Conservation (phyloP, 768 basidiomycete genomes). For the Boletales sp. region DNA sequence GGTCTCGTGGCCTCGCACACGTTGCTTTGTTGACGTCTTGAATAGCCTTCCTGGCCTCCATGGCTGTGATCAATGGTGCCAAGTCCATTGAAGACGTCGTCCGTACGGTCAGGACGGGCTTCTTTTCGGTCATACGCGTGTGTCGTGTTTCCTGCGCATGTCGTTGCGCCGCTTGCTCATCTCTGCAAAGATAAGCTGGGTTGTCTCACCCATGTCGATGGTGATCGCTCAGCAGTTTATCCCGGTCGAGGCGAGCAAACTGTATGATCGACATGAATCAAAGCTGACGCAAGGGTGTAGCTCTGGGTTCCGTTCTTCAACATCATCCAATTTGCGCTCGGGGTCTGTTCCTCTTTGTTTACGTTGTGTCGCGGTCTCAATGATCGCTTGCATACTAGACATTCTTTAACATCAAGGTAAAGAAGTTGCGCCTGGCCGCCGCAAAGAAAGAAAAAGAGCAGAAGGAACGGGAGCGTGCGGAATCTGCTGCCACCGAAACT, state of each 20-base stretch:
- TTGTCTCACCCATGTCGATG: conserved; percentile 72
- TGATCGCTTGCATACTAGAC: conserved; percentile 40
- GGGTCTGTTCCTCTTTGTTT: conserved; percentile 44
- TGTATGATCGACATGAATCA: neutral
- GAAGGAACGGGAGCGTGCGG: conserved; percentile 31
- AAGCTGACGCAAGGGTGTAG: conserved; percentile 33
- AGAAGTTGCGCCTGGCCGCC: conserved; percentile 55
- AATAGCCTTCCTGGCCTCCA: conserved; percentile 68
- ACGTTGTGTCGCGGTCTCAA: neutral
- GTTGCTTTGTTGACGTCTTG: neutral
- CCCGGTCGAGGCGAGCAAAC: conserved; percentile 59
- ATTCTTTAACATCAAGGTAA: conserved; percentile 70
- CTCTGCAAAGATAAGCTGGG: conserved; percentile 66
- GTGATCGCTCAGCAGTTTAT: conserved; percentile 77
- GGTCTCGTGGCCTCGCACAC: conserved; percentile 17
- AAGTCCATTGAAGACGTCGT: conserved; percentile 59
- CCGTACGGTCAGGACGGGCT: conserved; percentile 67
- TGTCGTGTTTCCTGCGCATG: conserved; percentile 13
- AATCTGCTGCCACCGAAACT: conserved; percentile 13
- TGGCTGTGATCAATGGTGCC: conserved; percentile 84
- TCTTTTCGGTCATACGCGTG: conserved; percentile 72
- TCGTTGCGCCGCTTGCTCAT: conserved; percentile 1
- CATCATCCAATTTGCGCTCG: conserved; percentile 67
- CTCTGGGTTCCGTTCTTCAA: conserved; percentile 91
- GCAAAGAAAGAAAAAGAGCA: conserved; percentile 46